Conservation (phyloP, 2,329 filamentous ascomycete genomes). For the Aspergillus glaucus region DNA sequence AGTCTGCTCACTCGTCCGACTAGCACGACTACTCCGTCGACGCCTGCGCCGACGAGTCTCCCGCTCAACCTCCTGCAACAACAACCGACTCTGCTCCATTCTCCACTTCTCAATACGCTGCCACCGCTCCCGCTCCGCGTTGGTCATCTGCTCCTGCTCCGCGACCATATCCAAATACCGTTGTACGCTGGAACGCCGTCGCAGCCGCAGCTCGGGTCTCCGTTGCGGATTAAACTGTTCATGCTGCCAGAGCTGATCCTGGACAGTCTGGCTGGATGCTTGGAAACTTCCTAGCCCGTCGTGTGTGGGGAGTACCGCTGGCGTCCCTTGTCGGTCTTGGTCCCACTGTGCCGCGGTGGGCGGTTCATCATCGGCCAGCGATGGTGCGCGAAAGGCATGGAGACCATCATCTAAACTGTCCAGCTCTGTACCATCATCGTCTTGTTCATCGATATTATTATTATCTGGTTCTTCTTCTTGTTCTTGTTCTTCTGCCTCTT, state of each 20-base stretch:
- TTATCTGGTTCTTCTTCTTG: too few species aligned
- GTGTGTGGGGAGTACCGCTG: constrained; percentile 77
- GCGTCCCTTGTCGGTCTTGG: constrained; percentile 43
- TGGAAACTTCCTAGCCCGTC: constrained; percentile 86
- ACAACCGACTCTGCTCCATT: constrained; percentile 76
- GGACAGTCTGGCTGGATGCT: constrained; percentile 57
- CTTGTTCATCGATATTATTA: constrained; percentile 14
- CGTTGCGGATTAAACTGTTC: constrained; percentile 71
- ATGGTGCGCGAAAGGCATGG: constrained; percentile 71
- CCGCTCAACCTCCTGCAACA: constrained; percentile 82
- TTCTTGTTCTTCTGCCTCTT: constrained; percentile 54
- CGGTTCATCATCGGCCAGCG: constrained; percentile 33
- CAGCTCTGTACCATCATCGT: constrained; percentile 63
- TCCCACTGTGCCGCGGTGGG: constrained; percentile 37
- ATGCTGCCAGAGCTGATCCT: constrained; percentile 84
- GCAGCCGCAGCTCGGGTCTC: constrained; percentile 41
- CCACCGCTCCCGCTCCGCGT: constrained; percentile 66
- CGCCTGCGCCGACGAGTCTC: constrained; percentile 64
- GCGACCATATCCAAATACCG: constrained; percentile 51
- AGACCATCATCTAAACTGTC: constrained; percentile 92
- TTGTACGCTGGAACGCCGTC: constrained; percentile 53
- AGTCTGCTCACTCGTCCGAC: background rate
- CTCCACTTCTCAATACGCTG: constrained; percentile 87
- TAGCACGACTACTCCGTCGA: constrained; percentile 18
- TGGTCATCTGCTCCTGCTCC: constrained; percentile 47